Evolutionary conservation across 768 basidiomycete genomes (phyloP).

Genomic region (Collybia sordida): DNA sequence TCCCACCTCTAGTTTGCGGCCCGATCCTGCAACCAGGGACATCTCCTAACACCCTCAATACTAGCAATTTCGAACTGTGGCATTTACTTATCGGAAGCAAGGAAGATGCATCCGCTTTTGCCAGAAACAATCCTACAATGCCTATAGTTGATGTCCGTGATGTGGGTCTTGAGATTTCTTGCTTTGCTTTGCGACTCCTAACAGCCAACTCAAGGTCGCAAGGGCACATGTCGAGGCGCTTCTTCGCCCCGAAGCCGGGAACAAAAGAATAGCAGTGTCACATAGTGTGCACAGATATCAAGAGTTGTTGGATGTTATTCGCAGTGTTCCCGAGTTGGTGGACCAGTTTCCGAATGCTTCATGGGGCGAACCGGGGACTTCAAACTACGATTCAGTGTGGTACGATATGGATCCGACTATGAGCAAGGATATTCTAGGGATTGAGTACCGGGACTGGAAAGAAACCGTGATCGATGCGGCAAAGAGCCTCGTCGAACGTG

Average conservation of each 20-base stretch:
- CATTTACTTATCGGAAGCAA: background rate
- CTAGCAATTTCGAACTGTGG: background rate
- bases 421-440: background rate
- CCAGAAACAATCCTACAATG: background rate
- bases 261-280: background rate
- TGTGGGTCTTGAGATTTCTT: background rate
- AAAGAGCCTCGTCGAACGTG: background rate
- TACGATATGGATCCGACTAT: conserved; percentile 1
- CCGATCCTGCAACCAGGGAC: background rate
- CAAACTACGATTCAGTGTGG: no score
- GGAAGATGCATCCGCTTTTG: background rate
- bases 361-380: background rate
- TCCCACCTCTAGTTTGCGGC: conserved; percentile 1
- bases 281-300: background rate
- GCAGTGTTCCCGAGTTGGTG: background rate
- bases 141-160: conserved; percentile 1
- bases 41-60: background rate
- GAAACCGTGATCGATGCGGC: background rate
- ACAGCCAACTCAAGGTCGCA: background rate
- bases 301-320: conserved; percentile 1
- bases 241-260: background rate
- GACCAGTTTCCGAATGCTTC: background rate
- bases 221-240: background rate
- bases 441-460: background rate
- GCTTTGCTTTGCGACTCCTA: background rate